Base-by-base conservation (phyloP, 2,329 filamentous ascomycete genomes). In the Eutypella sp. region DNA sequence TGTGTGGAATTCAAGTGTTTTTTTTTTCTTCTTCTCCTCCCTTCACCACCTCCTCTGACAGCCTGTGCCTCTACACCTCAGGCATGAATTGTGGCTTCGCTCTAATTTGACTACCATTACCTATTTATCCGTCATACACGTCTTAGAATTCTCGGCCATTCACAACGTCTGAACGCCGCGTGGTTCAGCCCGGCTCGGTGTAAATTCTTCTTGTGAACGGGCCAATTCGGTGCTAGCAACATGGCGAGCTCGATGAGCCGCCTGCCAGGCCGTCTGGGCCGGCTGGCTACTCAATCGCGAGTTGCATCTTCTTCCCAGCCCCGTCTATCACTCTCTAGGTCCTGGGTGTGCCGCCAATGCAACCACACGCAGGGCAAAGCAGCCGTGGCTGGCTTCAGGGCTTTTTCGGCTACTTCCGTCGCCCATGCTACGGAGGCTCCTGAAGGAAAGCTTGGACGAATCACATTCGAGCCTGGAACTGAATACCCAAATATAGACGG, bases 401-500 rank as follows among this genome's bases (percentile, higher is more conserved):
- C 48, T 13, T 52, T 53, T 43, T 48, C 55, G 22, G 47, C 41
- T 25, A 44, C 47, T 11, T 24, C 50, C 15, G 43, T 47, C 15
- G 38, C 46, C 7, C 33, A 27, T 20, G 47, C 42, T 29, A 45
- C 45, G n/a, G n/a, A n/a, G n/a, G n/a, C n/a, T n/a, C n/a, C n/a
- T n/a, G n/a, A n/a, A n/a, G n/a, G n/a, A n/a, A n/a, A n/a, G n/a
- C 15, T 15, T 33, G 13, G 45, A 47, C 31, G 44, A 54, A 25
- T 56, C 56, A 41, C 55, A 55, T 40, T 54, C 55, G 5, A 37
- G 29, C 46, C 47, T 42, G 22, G 40, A 47, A 45, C 50, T 45
- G 38, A 46, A 40, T 63, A 60, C 53, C 49, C 57, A 29, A 54
- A 59, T 16, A 70, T 81, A 47, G 81, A 85, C 61, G 80, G 81